Base-by-base conservation (phyloP, 345 rosid species). In the Citrus reticulata region DNA sequence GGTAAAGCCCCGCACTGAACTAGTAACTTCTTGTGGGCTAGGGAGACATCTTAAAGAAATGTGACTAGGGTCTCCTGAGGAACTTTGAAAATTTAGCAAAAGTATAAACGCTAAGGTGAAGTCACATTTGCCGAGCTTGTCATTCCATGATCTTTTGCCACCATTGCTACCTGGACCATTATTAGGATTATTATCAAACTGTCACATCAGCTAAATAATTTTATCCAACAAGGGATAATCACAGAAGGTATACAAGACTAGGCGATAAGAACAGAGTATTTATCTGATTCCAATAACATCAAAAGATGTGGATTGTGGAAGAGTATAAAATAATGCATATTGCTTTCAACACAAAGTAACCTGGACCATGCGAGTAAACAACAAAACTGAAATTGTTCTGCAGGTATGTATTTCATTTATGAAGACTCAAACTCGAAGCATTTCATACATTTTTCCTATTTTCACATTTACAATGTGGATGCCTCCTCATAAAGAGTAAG, bases 61-160 rank as follows among this genome's bases (percentile, higher is more conserved):
- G 25, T 59, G 74, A 77, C 77, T 62, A 81, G 70, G 80, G 22
- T 82, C 86, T 65, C 79, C 89, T 79, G 79, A 83, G 78, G 81
- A 87, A 76, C 78, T 85, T 51, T 74, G 85, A 74, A 66, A 79
- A 83, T 85, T 82, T 72, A 86, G 79, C 69, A 84, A 83, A 81
- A 96, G 90, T 81, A 93, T 79, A 84, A 78, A 91, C 25, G 90
- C 97, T 86, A 96, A 82, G 57, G 95, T 89, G 88, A 93, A 92
- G 83, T 91, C 90, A 82, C 91, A 88, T 85, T 90, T 93, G 70
- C 98, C 97, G 7, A 90, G 90, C 87, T 88, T 86, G 62, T 90
- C 89, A 77, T 83, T 86, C 99, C 95, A 90, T 74, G 97, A 89
- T 85, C 93, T 84, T 89, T 82, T 89, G 77, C 83, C 90, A 74